Base-by-base conservation (phyloP, 2,329 filamentous ascomycete species). In the Basipetospora chlamydospora region DNA sequence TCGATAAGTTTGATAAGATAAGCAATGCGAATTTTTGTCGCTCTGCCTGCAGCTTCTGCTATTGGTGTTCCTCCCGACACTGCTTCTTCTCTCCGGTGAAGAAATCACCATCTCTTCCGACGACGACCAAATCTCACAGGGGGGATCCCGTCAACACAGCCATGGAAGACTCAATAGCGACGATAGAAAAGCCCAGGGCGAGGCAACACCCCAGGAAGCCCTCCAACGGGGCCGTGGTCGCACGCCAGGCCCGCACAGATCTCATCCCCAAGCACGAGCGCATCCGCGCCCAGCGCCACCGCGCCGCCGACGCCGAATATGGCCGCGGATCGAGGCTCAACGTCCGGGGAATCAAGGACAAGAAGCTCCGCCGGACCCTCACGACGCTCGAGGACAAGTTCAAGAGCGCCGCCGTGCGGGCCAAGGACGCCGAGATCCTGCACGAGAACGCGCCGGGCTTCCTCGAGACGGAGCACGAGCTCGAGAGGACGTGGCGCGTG, bases 351-450 rank as follows among this genome's bases (percentile, higher is more conserved):
- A 74, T 94, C 49, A 81, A 77, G 49, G 86, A 96, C 65, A 92
- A 83, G 67, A 98, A 96, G 56, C 60, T 96, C 43, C 79, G 85
- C 33, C 71, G 75, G 10, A 93, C 84, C 44, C 61, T 98, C 34
- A 79, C 77, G 51, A 67, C 67, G 2, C 68, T 95, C 31, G 90
- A 98, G 54, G 63, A 64, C 41, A 90, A 90, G 56, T 88, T 86
- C 59, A 74, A 86, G 49, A 72, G 80, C 47, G 88, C 88, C 1
- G 65, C 81, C 1, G 58, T 92, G 25, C 79, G 82, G 55, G 86
- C 90, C 12, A 93, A 94, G 59, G 88, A 95, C 65, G 85, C 88
- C 16, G 90, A 98, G 59, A 90, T 98, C 39, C 62, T 98, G 47
- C 72, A 93, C 38, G 88, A 96, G 58, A 84, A 94, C 54, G 73